phyloP scores from a whole-genome alignment of 352 stramenopile genomes.

The Pilasporangium apinafurcum region DNA sequence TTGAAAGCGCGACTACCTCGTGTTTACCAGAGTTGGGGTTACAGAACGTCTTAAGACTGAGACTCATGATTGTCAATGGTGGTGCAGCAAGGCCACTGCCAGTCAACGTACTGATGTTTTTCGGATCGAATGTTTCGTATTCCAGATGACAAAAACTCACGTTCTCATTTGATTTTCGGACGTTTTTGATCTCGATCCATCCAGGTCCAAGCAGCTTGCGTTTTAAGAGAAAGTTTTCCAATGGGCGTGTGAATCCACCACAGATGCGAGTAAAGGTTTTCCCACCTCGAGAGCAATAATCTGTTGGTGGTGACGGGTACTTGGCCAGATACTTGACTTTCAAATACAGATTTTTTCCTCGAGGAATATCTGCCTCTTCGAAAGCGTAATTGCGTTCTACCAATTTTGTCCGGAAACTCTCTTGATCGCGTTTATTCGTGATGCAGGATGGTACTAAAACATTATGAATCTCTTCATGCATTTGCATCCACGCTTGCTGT shows the following conservation, averaged over 20 bases:
- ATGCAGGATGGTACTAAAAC: conserved; percentile 88
- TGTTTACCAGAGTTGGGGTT: conserved; percentile 95
- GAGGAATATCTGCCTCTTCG: conserved; percentile 92
- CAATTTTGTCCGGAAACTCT: conserved; percentile 91
- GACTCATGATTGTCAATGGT: conserved; percentile 92
- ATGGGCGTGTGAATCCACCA: conserved; percentile 85
- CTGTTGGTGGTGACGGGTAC: conserved; percentile 78
- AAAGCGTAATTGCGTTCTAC: conserved; percentile 98
- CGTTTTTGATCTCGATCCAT: conserved; percentile 95
- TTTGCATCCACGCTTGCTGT: conserved; percentile 77
- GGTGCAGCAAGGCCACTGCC: conserved; percentile 63
- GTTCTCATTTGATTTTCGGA: conserved; percentile 57
- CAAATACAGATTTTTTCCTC: conserved; percentile 93
- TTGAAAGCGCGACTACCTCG: conserved; percentile 90
- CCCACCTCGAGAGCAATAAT: conserved; percentile 86
- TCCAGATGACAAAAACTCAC: conserved; percentile 94
- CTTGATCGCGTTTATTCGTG: conserved; percentile 59
- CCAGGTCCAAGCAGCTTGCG: conserved; percentile 96
- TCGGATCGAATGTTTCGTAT: conserved; percentile 89
- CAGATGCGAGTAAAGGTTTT: conserved; percentile 94
- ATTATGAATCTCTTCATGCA: conserved; percentile 88
- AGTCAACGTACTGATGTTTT: conserved; percentile 83
- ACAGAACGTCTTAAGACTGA: conserved; percentile 97
- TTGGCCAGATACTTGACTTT: conserved; percentile 97
- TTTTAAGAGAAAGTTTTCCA: conserved; percentile 98